phyloP scores from a whole-genome alignment of 331 rosid genomes.

The Arachis monticola region DNA sequence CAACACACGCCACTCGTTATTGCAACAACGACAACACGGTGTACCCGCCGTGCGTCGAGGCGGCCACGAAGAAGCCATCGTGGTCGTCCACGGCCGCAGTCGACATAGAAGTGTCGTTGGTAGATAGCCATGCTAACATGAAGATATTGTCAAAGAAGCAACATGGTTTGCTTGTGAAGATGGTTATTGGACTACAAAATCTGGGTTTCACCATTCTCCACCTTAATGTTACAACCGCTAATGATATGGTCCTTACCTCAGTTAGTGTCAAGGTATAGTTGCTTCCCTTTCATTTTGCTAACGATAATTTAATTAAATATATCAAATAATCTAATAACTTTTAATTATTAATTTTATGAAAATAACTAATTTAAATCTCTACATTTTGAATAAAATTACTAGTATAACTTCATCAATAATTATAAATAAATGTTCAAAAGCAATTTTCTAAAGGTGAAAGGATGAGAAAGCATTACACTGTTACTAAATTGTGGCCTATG shows the following conservation, averaged over 20 bases:
- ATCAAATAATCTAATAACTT: no score
- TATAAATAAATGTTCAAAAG: no score
- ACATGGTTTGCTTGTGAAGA: constrained; percentile 60
- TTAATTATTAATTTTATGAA: no score
- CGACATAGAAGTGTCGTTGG: constrained; percentile 88
- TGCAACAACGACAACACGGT: not conserved
- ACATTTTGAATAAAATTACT: no score
- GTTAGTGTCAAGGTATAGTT: constrained; percentile 70
- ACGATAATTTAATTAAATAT: no score
- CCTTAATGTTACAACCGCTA: constrained; percentile 68
- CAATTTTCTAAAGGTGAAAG: no score
- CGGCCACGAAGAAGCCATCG: constrained; percentile 13
- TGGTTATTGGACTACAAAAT: constrained; percentile 63
- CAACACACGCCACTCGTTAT: constrained; percentile 49
- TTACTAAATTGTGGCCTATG: no score
- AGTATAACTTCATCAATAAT: no score
- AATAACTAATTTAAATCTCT: no score
- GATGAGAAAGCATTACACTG: no score
- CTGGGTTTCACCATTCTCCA: constrained; percentile 72
- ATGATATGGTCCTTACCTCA: constrained; percentile 73
- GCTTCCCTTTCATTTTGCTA: no score
- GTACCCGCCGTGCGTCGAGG: constrained; percentile 21
- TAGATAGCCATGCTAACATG: constrained; percentile 80
- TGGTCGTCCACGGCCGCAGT: constrained; percentile 44
- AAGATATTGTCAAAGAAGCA: constrained; percentile 73